Base-by-base conservation (phyloP, 2,329 filamentous ascomycete genomes). In the Clonostachys sp. region DNA sequence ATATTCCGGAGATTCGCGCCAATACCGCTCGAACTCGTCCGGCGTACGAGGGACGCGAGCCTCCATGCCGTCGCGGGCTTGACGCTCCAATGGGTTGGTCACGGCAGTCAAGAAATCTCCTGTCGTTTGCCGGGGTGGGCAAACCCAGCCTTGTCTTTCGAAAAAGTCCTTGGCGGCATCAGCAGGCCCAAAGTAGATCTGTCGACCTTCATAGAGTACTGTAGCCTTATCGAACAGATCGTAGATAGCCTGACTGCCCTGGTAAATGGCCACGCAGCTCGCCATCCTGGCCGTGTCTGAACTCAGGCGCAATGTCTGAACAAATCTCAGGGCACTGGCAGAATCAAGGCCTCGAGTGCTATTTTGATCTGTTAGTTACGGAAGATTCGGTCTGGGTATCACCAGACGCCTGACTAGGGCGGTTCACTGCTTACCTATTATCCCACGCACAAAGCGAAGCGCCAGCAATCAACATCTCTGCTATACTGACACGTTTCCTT, bases 401-500 rank as follows among this genome's bases (percentile, higher is more conserved):
- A 24, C 24, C 24, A 24, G 24, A 24, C 7, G 8, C 24, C 24
- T 24, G 24, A 8, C 24, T 5, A 8, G 24, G 7, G 6, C 20
- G 20, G 34, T 13, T 20, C 13, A 33, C 18, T 6, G 34, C 52
- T 36, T 44, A 64, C 60, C 77, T 83, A 53, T 89, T 89, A 50
- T 87, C 89, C 88, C 89, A 94, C 1, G 66, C 68, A 6, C 57
- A 61, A 39, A 83, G 63, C 0, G 77, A 77, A 0, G 80, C 78
- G 34, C 74, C 71, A 14, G 84, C 84, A 12, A 91, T 71, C 50
- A 86, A 77, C 54, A 88, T 89, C 64, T 94, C 89, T 2, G 86
- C 87, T 51, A 94, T 90, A 41, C 83, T 87, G 6, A 95, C 89
- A 61, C 90, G 83, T 69, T 94, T 91, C 48, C 84, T 74, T 61